Conservation (phyloP, 2,329 filamentous ascomycete genomes). For the Verticillium alfalfae region DNA sequence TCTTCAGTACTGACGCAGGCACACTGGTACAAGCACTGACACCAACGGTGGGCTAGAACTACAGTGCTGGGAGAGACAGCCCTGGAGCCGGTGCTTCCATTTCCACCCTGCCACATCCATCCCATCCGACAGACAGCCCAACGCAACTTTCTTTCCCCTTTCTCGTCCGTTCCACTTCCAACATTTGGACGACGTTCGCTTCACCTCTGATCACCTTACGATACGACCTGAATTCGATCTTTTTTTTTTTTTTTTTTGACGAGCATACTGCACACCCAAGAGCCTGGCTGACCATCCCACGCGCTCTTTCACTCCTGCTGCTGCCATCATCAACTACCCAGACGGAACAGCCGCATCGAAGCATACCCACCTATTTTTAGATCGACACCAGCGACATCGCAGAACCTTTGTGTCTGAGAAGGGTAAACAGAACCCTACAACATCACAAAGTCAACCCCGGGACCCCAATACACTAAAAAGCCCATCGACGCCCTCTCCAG, state of each 20-base stretch:
- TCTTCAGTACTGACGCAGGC: not conserved
- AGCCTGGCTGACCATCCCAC: not conserved
- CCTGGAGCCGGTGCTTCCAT: not conserved
- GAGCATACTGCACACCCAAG: not conserved
- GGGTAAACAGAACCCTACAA: not conserved
- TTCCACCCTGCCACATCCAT: not conserved
- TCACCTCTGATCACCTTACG: not conserved
- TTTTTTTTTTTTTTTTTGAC: not conserved
- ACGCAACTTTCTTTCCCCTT: not conserved
- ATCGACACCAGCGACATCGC: not conserved
- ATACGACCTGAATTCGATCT: not conserved
- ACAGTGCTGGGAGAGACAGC: not conserved
- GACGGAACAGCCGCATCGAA: not conserved
- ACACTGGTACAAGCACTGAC: not conserved
- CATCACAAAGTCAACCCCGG: not conserved
- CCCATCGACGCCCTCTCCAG: not conserved
- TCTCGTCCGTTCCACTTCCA: not conserved
- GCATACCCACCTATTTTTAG: not conserved
- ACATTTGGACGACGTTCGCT: not conserved
- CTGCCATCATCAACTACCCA: not conserved
- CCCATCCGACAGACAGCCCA: not conserved
- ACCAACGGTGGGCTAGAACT: too few species aligned
- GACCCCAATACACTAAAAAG: not conserved
- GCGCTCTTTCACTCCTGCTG: not conserved
- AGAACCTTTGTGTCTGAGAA: not conserved